phyloP scores from a whole-genome alignment of 768 basidiomycete species.

The Saitozyma sp. region DNA sequence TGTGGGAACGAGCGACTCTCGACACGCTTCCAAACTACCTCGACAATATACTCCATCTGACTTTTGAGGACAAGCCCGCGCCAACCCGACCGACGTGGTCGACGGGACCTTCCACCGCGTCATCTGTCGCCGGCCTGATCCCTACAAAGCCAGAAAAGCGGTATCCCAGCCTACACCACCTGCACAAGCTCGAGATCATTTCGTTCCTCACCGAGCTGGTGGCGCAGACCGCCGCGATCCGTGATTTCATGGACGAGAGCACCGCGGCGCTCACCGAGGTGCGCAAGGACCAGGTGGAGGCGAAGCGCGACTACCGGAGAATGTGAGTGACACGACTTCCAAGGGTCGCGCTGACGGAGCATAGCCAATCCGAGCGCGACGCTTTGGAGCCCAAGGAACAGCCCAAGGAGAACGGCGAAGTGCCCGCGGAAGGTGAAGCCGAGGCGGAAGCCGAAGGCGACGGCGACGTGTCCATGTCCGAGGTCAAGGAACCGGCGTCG shows the following conservation, averaged over 20 bases:
- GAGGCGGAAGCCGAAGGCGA: conserved; percentile 20
- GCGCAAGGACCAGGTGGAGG: conserved; percentile 92
- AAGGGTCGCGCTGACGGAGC: neutral
- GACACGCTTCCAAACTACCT: conserved; percentile 61
- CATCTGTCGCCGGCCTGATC: conserved; percentile 27
- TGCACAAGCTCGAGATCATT: conserved; percentile 80
- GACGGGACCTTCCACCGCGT: conserved; percentile 34
- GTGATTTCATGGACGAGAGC: conserved; percentile 83
- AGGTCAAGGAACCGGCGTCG: conserved; percentile 19
- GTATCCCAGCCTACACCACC: conserved; percentile 70
- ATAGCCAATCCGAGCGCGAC: conserved; percentile 48
- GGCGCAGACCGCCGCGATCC: conserved; percentile 83
- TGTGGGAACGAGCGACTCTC: conserved; percentile 57
- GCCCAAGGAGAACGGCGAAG: conserved; percentile 10
- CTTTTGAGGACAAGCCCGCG: conserved; percentile 48
- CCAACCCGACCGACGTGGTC: conserved; percentile 50
- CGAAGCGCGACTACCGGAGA: conserved; percentile 84
- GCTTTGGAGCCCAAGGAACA: conserved; percentile 43
- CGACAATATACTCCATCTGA: conserved; percentile 41
- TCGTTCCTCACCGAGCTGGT: conserved; percentile 86
- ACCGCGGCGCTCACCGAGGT: conserved; percentile 87
- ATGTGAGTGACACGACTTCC: conserved; percentile 63
- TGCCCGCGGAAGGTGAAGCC: conserved; percentile 1
- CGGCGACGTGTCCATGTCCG: conserved; percentile 42
- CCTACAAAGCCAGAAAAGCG: conserved; percentile 60